Evolutionary conservation across 139 green algal species (phyloP), one percentile per base, ranked within the genome.

Genomic region (Chlorella sorokiniana): DNA sequence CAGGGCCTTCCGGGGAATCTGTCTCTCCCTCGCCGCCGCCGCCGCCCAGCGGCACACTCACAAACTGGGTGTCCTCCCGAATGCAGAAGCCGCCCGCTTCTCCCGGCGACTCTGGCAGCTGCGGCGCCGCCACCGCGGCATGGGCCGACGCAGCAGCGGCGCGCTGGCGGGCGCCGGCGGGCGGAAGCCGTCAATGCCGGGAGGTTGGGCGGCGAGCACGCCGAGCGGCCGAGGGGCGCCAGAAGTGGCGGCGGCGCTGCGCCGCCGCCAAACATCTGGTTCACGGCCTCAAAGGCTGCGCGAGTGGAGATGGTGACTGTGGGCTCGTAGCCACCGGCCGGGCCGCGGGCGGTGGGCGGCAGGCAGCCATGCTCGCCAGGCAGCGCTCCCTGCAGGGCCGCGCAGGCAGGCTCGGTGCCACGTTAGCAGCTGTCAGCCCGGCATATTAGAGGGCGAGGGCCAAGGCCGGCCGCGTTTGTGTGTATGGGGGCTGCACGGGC

Each of bases 261-360:
- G 8, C 16, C 10, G 65, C 40, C 41, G 23, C 48, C 83, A 82
- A 94, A 94, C 90, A 94, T 93, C 67, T 78, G 76, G 65, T 93
- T 94, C 25, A 95, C 71, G 1, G 86, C 89, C 7, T 89, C 87
- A 45, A 92, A 93, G 1, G 92, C 92, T 22, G 75, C 87, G 20
- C 80, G 69, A 0, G 90, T 95, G 67, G 82, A 82, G 20, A 94
- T 85, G 31, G 92, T 95, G 38, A 95, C 82, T 7, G 90, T 93
- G 20, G 90, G 91, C 37, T 95, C 89, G 41, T 22, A 45, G 42
- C 48, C 74, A 18, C 14, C 64, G 10, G 74, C 71, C 48, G 80
- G 41, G 27, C n/a, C 45, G 8, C 45, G 23, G 33, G 41, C 31
- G 4, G 42, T 35, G 18, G 73, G 31, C 38, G 73, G 73, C 52